Base-by-base conservation (phyloP, 495 filamentous ascomycete species). In the Aspergillus asperescens region DNA sequence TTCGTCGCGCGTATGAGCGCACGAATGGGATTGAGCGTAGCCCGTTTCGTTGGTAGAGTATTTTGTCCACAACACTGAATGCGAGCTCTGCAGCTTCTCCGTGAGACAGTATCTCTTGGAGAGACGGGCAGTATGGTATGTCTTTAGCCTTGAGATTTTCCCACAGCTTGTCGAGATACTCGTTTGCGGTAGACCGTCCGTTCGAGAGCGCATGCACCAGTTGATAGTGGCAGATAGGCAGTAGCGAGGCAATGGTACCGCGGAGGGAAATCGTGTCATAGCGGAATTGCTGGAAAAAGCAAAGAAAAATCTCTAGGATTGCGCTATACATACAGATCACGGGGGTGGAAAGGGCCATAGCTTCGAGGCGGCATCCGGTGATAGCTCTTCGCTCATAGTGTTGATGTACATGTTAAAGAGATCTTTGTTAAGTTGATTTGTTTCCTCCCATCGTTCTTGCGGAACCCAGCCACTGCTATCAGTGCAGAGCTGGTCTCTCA, bases 141-240 rank as follows among this genome's bases (percentile, higher is more conserved):
- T 6, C 29, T 38, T 70, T 67, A 4, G 45, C 19, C 1, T 2
- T 22, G 1, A 65, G 57, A 23, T 62, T 43, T 8, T 55, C 15
- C 66, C 67, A 69, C 9, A 71, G 59, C 39, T 69, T 66, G 25
- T 71, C 66, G 16, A 71, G 46, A 41, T 50, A 69, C 37, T 57
- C 19, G 23, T 65, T 66, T 10, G 48, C 7, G 1, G 45, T 12
- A 3, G 18, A 48, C 7, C 0, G 24, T 7, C 64, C 62, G 25
- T 64, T 65, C 3, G 60, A 59, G 5, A 69, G 38, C 6, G n/a
- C n/a, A n/a, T n/a, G n/a, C n/a, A n/a, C n/a, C n/a, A n/a, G n/a
- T n/a, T n/a, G n/a, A n/a, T n/a, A n/a, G n/a, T n/a, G n/a, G n/a
- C n/a, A n/a, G n/a, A n/a, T n/a, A n/a, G n/a, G n/a, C n/a, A n/a